These are phyloP conservation scores for Cryptomeria japonica DNA, from an alignment of 75 land plant genomes.

Conservation along the genomic window DNA sequence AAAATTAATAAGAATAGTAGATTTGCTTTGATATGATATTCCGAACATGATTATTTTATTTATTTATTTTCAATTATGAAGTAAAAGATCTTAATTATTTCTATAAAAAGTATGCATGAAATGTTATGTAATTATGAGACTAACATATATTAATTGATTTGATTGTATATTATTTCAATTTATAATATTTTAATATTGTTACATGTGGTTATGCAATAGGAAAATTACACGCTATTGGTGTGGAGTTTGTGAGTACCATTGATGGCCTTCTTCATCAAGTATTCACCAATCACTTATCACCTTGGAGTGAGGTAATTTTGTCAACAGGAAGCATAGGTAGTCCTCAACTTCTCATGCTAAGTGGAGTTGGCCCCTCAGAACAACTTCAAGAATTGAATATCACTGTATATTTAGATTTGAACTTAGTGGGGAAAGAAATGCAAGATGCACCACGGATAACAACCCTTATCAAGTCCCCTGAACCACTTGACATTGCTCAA, in stretches of 20 bases:
- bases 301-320: neutral
- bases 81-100: too few relatives aligned
- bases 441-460: neutral
- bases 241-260: slow-evolving; percentile 18
- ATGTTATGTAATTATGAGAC: too few relatives aligned
- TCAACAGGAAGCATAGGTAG: neutral
- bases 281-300: neutral
- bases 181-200: neutral
- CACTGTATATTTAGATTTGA: neutral
- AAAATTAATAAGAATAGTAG: too few relatives aligned
- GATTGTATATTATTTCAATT: too few relatives aligned
- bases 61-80: too few relatives aligned
- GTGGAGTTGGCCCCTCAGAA: neutral
- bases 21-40: too few relatives aligned
- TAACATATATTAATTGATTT: too few relatives aligned
- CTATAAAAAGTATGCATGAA: too few relatives aligned
- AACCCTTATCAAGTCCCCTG: neutral
- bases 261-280: slow-evolving; percentile 33
- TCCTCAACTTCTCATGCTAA: neutral
- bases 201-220: neutral
- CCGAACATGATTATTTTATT: too few relatives aligned
- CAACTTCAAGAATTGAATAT: neutral
- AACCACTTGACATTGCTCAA: neutral
- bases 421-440: neutral
- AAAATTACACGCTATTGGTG: neutral